Base-by-base conservation (phyloP, 768 basidiomycete species). In the Cystobasidium ongulense region DNA sequence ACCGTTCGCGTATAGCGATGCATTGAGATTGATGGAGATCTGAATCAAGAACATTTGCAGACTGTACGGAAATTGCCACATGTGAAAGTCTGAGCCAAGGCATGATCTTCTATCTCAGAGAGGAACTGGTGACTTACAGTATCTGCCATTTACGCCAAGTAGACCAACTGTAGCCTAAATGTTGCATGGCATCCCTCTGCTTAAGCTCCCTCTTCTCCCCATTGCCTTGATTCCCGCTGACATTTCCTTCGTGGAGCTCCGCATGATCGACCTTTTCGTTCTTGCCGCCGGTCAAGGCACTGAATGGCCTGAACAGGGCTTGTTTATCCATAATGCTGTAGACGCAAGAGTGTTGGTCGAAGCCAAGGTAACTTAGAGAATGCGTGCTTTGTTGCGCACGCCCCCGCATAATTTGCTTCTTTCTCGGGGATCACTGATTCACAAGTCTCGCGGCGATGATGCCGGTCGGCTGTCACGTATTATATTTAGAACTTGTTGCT, bases 1-100 rank as follows among this genome's bases (percentile, higher is more conserved):
- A 21, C 76, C 80, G 63, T 80, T 80, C 17, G 80, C 76, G 74
- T 81, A 80, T 21, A 80, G 57, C 21, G 66, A 63, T 15, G 78
- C 68, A 64, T 79, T 79, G 36, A 78, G 50, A 74, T 77, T 64
- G 75, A 79, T 76, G 25, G 76, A 76, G 39, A 73, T 74, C 53
- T 80, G 79, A 3, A 38, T 61, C 29, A 61, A 61, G 29, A 31
- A 38, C 29, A 31, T 31, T 38, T 38, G 57, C 3, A 38, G 18
- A 25, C 57, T 61, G 7, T 50, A 15, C 4, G 57, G 18, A 3
- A 25, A 61, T 61, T 23, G 29, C 3, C 35, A 33, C 53, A 57
- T 21, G 11, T 57, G 11, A 31, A 31, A 7, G 53, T n/a, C n/a
- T 57, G 8, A 57, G 29, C 15, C n/a, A 13, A n/a, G n/a, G n/a